A percentile compares a stretch with the other conserved stretches of the same genome.
Evolutionary conservation across 179 eudicot genomes (phyloP).

Genomic region (Gypsophila paniculata): DNA sequence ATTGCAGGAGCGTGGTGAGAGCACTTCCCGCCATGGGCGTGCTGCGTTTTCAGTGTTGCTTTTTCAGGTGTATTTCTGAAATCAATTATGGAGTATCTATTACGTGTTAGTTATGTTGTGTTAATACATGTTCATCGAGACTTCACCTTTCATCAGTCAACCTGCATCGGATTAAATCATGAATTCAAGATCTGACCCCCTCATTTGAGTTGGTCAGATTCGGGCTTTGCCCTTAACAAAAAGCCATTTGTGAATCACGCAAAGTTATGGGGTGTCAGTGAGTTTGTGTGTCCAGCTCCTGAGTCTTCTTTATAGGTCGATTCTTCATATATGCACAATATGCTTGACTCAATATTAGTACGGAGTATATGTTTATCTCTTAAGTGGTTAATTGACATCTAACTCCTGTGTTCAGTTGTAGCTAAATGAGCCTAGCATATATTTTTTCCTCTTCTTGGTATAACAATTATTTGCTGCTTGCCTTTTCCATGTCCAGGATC

Average conservation of each 20-base stretch:
- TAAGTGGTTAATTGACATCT: constrained; percentile 10
- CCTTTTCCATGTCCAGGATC: constrained; percentile 52
- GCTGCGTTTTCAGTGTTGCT: constrained; percentile 95
- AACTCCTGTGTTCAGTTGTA: not conserved
- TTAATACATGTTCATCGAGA: not conserved
- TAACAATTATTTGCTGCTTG: constrained; percentile 10
- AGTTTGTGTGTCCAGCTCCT: constrained; percentile 4
- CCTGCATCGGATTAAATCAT: no score
- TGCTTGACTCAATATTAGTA: constrained; percentile 12
- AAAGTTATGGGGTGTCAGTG: not conserved
- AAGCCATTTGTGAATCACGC: constrained; percentile 1
- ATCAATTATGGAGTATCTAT: constrained; percentile 4
- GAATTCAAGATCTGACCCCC: not conserved
- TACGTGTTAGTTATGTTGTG: not conserved
- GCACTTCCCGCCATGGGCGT: constrained; percentile 98
- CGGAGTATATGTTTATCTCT: constrained; percentile 13
- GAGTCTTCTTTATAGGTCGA: not conserved
- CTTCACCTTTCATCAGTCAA: not conserved
- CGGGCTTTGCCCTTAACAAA: not conserved
- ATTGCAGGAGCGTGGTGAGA: constrained; percentile 97
- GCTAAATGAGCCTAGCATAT: not conserved
- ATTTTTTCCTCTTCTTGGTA: not conserved
- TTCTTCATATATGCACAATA: constrained; percentile 1
- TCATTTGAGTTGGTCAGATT: not conserved
- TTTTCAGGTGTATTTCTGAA: constrained; percentile 58